Evolutionary conservation across 2,329 filamentous ascomycete genomes (phyloP).

Genomic region (Diaporthe nobilis): DNA sequence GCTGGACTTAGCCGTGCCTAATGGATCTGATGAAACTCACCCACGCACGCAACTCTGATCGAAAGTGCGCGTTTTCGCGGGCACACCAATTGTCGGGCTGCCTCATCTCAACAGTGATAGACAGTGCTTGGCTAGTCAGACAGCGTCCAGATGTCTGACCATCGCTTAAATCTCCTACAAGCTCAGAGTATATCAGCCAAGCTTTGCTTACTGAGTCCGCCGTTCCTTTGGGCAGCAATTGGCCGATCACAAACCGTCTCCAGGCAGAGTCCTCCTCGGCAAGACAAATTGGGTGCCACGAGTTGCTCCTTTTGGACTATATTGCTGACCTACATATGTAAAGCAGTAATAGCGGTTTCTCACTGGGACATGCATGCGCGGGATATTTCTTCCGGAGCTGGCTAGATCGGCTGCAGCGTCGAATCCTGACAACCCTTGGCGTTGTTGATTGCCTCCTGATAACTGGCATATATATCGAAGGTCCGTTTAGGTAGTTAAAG

Average conservation of each 20-base stretch:
- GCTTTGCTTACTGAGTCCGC: too few relatives aligned
- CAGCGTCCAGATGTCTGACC: neutral
- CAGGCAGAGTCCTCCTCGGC: neutral
- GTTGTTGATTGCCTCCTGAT: neutral
- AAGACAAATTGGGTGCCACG: neutral
- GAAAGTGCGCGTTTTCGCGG: too few relatives aligned
- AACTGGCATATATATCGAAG: too few relatives aligned
- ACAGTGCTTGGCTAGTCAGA: neutral
- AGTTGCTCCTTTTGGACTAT: neutral
- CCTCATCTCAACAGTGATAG: neutral
- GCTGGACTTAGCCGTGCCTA: too few relatives aligned
- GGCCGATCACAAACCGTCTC: neutral
- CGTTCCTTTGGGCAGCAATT: neutral
- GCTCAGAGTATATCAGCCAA: neutral
- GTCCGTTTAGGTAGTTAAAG: too few relatives aligned
- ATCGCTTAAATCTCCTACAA: neutral
- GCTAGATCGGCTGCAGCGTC: neutral
- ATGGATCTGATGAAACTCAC: too few relatives aligned
- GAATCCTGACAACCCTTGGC: neutral
- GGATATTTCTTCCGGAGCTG: neutral
- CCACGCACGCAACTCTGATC: too few relatives aligned
- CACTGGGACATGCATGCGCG: neutral
- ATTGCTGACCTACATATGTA: neutral
- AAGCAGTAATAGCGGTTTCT: neutral
- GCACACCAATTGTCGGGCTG: too few relatives aligned